Evolutionary conservation across 768 basidiomycete species (phyloP).

Genomic region (Lentinula detonsa): DNA sequence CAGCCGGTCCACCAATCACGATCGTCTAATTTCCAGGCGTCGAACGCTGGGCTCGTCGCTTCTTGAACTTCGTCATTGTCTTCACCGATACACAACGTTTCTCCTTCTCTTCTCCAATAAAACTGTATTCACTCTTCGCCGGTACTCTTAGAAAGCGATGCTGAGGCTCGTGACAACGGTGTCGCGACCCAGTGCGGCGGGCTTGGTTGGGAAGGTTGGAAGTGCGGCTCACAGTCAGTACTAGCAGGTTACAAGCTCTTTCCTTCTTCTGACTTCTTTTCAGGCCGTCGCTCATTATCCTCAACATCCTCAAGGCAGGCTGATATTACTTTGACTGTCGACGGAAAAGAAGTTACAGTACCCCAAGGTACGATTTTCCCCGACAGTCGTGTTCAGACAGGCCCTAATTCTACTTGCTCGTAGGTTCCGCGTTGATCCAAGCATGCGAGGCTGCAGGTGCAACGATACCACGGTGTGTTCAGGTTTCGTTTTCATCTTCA

Average conservation of each 20-base stretch:
- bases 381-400: slow-evolving; percentile 7
- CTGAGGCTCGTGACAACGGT: slow-evolving; percentile 60
- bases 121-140: background rate
- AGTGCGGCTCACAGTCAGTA: slow-evolving; percentile 18
- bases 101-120: slow-evolving; percentile 15
- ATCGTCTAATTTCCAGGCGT: background rate
- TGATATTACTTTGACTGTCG: slow-evolving; percentile 89
- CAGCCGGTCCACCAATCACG: background rate
- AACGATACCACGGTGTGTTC: slow-evolving; percentile 64
- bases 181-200: slow-evolving; percentile 56
- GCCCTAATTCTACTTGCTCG: background rate
- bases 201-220: slow-evolving; percentile 62
- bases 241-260: background rate
- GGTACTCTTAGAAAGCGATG: slow-evolving; percentile 31
- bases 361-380: slow-evolving; percentile 72
- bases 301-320: slow-evolving; percentile 62
- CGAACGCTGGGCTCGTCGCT: background rate
- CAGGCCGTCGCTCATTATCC: slow-evolving; percentile 58
- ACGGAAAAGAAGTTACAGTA: slow-evolving; percentile 96
- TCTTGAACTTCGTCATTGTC: slow-evolving; percentile 8
- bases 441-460: slow-evolving; percentile 90
- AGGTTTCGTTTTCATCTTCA: slow-evolving; percentile 11
- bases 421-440: slow-evolving; percentile 93
- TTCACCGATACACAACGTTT: slow-evolving; percentile 7
- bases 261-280: slow-evolving; percentile 2